Base-by-base conservation (phyloP, 148 eudicot species). In the Selenicereus undatus region DNA sequence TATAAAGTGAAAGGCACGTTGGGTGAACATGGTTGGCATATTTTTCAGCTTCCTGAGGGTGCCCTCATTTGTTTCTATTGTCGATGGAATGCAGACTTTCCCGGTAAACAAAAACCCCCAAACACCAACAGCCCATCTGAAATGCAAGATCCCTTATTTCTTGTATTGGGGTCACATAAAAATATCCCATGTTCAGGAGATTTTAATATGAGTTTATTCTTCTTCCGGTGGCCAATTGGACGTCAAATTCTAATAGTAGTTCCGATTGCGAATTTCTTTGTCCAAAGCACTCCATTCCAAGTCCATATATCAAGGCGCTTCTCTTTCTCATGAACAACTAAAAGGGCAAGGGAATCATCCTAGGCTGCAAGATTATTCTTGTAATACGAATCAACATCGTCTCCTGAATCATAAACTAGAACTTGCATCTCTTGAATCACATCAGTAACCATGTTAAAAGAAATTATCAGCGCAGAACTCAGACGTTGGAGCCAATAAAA, bases 301-400 rank as follows among this genome's bases (percentile, higher is more conserved):
- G 58, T 65, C 80, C 80, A 78, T 39, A 80, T 56, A 24, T 22
- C 71, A 24, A 80, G 36, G 58, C 13, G 8, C 52, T 42, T 58
- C 36, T 72, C 42, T 27, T 10, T 0, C 52, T 54, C 52, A 51
- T 72, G n/a, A 26, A 80, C 56, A 60, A 14, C 10, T 11, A 72
- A 48, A 42, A 54, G 72, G 8, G 82, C 82, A 66, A 80, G 50
- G 21, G 71, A 72, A 80, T 80, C 71, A 32, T 72, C 50, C n/a
- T 56, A 73, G 17, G 72, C 17, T 51, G 16, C 56, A 51, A 51
- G 26, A 65, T n/a, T 12, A 56, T 64, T 24, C 2, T 36, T 36
- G 39, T 2, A 2, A 36, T 36, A 4, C 4, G 39, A 4, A 2
- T 36, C 39, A 36, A 36, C 39, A 36, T 36, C 39, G 39, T 36